A percentile compares a stretch with the other conserved stretches of the same genome.
These are phyloP conservation scores for Kodamaea laetipori DNA, from an alignment of 805 yeast species.

Conservation along the genomic window DNA sequence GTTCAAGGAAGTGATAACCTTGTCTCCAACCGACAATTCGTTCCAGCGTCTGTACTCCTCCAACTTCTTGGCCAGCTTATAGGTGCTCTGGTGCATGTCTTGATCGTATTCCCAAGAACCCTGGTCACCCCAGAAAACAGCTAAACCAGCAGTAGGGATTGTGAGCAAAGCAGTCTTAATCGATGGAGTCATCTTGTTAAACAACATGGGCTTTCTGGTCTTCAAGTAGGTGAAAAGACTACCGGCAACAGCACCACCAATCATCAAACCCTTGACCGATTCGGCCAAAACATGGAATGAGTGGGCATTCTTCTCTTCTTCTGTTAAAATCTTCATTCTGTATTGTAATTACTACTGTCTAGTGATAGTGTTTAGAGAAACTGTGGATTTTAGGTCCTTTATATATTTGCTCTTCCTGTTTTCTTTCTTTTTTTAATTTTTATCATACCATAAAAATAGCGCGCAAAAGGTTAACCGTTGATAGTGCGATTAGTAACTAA, in stretches of 20 bases:
- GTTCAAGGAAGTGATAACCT: constrained; percentile 29
- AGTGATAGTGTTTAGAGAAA: too few relatives aligned
- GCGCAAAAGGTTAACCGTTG: too few relatives aligned
- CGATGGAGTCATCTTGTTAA: constrained; percentile 37
- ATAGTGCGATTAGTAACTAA: too few relatives aligned
- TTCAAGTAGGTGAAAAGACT: constrained; percentile 37
- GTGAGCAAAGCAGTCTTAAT: constrained; percentile 40
- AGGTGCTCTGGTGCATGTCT: constrained; percentile 28
- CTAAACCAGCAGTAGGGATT: constrained; percentile 42
- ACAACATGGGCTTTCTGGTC: constrained; percentile 35
- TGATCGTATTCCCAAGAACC: constrained; percentile 48
- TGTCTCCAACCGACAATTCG: constrained; percentile 31
- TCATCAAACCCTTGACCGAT: constrained; percentile 41
- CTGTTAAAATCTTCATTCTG: constrained; percentile 40
- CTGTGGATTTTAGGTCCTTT: too few relatives aligned
- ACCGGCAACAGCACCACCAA: constrained; percentile 34
- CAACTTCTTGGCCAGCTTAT: constrained; percentile 29
- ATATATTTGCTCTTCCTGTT: not conserved
- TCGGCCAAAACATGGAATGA: constrained; percentile 35
- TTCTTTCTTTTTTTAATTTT: not conserved
- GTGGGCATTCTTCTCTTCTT: constrained; percentile 45
- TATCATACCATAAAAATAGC: too few relatives aligned
- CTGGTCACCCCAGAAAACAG: constrained; percentile 46
- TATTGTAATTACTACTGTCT: not conserved
- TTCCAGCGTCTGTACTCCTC: constrained; percentile 42